A percentile compares a stretch with the other conserved stretches of the same genome.
These are phyloP conservation scores for Amphicarpaea edgeworthii DNA, from an alignment of 306 rosid genomes.

Conservation along the genomic window DNA sequence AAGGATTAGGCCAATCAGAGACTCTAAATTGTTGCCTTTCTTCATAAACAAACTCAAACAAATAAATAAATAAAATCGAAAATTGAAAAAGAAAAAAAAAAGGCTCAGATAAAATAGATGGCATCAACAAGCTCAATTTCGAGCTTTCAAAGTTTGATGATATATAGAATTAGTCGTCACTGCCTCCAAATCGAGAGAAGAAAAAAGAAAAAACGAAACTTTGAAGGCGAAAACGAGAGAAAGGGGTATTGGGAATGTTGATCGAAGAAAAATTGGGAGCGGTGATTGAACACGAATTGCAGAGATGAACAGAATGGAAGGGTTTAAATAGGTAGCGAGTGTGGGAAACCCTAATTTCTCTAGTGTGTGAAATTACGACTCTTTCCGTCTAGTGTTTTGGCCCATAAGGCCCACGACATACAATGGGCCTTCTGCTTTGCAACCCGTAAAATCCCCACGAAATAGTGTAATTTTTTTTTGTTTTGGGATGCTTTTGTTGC, in stretches of 20 bases:
- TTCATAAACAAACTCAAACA: too few relatives aligned
- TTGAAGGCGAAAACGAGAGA: not conserved
- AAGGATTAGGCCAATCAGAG: conserved; percentile 69
- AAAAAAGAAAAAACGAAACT: not conserved
- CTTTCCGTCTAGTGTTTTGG: not conserved
- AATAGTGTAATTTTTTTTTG: too few relatives aligned
- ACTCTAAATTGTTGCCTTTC: conserved; percentile 96
- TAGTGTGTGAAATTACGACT: not conserved
- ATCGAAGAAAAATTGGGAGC: conserved; percentile 10
- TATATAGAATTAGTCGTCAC: conserved; percentile 63
- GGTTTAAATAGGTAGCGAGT: not conserved
- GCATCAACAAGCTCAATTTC: conserved; percentile 76
- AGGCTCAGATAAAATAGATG: conserved; percentile 66
- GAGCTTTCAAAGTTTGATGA: conserved; percentile 99
- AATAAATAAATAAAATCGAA: too few relatives aligned
- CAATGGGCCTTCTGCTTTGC: not conserved
- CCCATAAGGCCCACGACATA: not conserved
- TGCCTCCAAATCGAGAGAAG: conserved; percentile 37
- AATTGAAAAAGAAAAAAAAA: too few relatives aligned
- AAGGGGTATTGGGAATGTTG: too few relatives aligned
- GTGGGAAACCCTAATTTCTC: conserved; percentile 50
- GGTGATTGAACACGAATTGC: not conserved
- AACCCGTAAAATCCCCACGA: too few relatives aligned
- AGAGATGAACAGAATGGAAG: not conserved
- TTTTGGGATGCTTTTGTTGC: too few relatives aligned